Evolutionary conservation across 2,329 filamentous ascomycete genomes (phyloP).

Genomic region (Karstenula rhodostoma): DNA sequence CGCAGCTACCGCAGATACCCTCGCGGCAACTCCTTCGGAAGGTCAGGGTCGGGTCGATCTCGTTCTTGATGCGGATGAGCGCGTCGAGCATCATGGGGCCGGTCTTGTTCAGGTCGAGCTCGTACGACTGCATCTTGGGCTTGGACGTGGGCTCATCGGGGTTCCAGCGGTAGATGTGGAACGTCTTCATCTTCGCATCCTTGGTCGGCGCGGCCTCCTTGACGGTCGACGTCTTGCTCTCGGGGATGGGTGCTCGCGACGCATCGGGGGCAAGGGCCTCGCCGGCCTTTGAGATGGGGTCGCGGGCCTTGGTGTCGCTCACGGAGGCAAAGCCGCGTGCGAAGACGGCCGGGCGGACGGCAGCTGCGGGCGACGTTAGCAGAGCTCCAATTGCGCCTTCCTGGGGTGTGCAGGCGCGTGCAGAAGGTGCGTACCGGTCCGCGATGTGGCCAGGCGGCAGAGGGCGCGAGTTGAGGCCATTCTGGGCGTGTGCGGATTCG

Average conservation of each 20-base stretch:
- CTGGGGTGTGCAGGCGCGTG: constrained; percentile 1
- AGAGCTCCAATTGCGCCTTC: constrained; percentile 29
- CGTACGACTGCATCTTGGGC: constrained; percentile 94
- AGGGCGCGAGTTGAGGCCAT: constrained; percentile 51
- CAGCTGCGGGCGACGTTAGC: constrained; percentile 42
- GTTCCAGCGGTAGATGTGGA: constrained; percentile 99
- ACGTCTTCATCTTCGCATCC: constrained; percentile 80
- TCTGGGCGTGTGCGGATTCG: constrained; percentile 36
- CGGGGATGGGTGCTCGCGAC: constrained; percentile 46
- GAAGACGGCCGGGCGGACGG: constrained; percentile 47
- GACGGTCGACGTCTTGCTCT: constrained; percentile 66
- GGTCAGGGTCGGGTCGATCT: constrained; percentile 93
- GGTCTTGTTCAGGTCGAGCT: constrained; percentile 97
- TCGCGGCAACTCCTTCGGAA: constrained; percentile 96
- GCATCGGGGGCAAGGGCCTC: constrained; percentile 41
- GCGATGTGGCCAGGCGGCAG: constrained; percentile 48
- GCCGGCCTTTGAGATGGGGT: constrained; percentile 43
- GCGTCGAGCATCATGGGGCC: constrained; percentile 98
- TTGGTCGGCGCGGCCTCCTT: constrained; percentile 67
- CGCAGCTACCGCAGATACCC: constrained; percentile 97
- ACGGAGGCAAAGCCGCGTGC: constrained; percentile 51
- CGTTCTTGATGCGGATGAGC: constrained; percentile 98
- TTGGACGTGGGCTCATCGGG: constrained; percentile 91
- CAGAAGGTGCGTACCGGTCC: constrained; percentile 41
- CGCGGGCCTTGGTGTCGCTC: constrained; percentile 40